These are phyloP conservation scores for Terana coerulea DNA, from an alignment of 768 basidiomycete genomes.

Conservation along the genomic window DNA sequence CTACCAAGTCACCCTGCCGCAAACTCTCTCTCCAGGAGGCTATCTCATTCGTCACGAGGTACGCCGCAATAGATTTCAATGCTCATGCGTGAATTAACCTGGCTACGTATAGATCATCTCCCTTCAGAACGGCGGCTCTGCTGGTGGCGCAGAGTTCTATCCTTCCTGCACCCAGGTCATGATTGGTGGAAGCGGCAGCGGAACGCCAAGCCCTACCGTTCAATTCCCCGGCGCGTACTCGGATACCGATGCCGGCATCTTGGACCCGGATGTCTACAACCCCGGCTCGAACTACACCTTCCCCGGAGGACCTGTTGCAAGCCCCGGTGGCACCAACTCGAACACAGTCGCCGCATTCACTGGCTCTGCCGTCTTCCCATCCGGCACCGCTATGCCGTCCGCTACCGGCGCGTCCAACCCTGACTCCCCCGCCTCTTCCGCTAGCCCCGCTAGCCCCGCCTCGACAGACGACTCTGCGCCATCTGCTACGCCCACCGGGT, in stretches of 20 bases:
- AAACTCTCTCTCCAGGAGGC: constrained; percentile 58
- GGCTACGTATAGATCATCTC: constrained; percentile 48
- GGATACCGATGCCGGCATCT: constrained; percentile 72
- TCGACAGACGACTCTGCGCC: not conserved
- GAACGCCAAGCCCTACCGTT: constrained; percentile 47
- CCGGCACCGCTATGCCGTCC: constrained; percentile 10
- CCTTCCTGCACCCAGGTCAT: constrained; percentile 58
- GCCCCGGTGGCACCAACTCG: constrained; percentile 18
- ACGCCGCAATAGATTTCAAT: constrained; percentile 4
- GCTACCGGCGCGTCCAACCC: not conserved
- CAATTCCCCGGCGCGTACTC: constrained; percentile 72
- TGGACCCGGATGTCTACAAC: constrained; percentile 42
- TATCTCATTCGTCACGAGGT: constrained; percentile 74
- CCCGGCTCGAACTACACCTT: constrained; percentile 23
- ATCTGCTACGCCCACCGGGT: not conserved
- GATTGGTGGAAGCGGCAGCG: constrained; percentile 53
- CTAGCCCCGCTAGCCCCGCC: not conserved
- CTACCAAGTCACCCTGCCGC: constrained; percentile 30
- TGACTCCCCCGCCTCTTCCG: not conserved
- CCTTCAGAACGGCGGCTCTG: constrained; percentile 55
- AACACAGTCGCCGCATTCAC: constrained; percentile 9
- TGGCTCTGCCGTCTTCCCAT: constrained; percentile 17
- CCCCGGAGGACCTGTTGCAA: constrained; percentile 26
- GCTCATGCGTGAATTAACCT: constrained; percentile 13
- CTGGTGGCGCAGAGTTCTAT: constrained; percentile 78